Conservation (phyloP, 805 yeast species). For the Middelhovenomyces tepae region DNA sequence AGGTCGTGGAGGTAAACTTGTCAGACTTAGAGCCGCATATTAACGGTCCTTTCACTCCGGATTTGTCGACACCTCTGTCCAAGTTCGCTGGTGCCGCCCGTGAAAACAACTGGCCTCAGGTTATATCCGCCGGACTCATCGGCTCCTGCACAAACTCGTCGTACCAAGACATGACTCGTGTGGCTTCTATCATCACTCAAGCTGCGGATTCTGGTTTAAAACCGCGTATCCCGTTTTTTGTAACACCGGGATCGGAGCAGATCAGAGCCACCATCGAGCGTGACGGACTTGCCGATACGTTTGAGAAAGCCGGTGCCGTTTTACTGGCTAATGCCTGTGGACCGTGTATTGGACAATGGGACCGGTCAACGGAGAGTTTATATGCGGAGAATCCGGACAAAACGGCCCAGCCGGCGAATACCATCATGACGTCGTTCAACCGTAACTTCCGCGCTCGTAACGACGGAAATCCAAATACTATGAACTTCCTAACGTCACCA, state of each 20-base stretch:
- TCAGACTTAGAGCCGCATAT: constrained; percentile 85
- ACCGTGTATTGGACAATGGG: constrained; percentile 99
- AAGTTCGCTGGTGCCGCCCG: constrained; percentile 64
- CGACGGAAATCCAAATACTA: constrained; percentile 96
- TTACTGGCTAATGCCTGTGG: constrained; percentile 98
- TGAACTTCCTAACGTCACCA: constrained; percentile 97
- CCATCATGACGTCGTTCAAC: constrained; percentile 94
- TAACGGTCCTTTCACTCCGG: constrained; percentile 98
- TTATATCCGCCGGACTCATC: constrained; percentile 85
- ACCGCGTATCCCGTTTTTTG: constrained; percentile 86
- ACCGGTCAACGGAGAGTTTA: constrained; percentile 58
- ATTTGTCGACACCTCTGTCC: constrained; percentile 87
- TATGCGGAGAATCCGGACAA: constrained; percentile 38
- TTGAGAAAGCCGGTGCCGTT: constrained; percentile 80
- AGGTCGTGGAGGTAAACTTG: constrained; percentile 83
- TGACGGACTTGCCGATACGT: constrained; percentile 79
- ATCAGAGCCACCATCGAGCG: constrained; percentile 94
- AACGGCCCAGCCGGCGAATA: constrained; percentile 48
- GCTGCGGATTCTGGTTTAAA: constrained; percentile 81
- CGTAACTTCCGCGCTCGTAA: constrained; percentile 97
- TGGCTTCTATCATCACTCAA: constrained; percentile 80
- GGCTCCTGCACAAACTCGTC: constrained; percentile 99
- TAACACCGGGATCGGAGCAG: constrained; percentile 98
- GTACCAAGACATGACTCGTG: constrained; percentile 97
- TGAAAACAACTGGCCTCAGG: constrained; percentile 76